Evolutionary conservation across 129 eudicot species (phyloP), one percentile per base, ranked within the genome.

Genomic region (Helichrysum umbraculigerum): DNA sequence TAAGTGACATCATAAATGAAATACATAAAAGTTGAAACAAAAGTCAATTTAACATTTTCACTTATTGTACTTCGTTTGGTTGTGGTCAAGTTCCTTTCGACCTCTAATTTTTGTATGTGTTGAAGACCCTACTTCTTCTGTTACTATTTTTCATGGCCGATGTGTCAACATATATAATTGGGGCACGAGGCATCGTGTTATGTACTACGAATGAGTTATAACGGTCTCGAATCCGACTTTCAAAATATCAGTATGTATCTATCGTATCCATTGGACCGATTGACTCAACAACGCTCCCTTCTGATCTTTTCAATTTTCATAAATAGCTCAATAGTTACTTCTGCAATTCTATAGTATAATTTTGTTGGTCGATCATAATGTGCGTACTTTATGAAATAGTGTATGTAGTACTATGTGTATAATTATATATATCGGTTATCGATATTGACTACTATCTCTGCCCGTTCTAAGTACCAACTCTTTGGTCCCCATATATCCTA

Each of bases 381-480:
- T 42, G 62, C 78, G 63, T 74, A n/a, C 51, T 42, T 9, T 9
- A 17, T 62, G 78, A 44, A 62, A 74, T 74, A 74, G 66, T 74
- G 25, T 25, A 29, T 62, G 60, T 74, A 74, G 70, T 62, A 25
- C 44, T 28, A 42, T 1, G 9, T 42, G 51, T 42, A 42, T 42
- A 42, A 3, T 42, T 25, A 25, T 25, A 25, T 10, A 11, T 42
- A 10, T 60, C 14, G 25, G 47, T 42, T 62, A 62, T 16, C 59
- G 17, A 39, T 32, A 32, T 32, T 74, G 78, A 61, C 78, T 37
- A 61, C 78, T 37, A 58, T 58, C 68, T 34, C 68, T 58, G 37
- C 68, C 77, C 30, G 51, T 42, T 41, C 34, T 32, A 25, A 42
- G 78, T 74, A 74, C 78, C 11, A 44, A 28, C 10, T 28, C 37